Conservation (phyloP, 2,329 filamentous ascomycete species). For the Aphanocladium album region DNA sequence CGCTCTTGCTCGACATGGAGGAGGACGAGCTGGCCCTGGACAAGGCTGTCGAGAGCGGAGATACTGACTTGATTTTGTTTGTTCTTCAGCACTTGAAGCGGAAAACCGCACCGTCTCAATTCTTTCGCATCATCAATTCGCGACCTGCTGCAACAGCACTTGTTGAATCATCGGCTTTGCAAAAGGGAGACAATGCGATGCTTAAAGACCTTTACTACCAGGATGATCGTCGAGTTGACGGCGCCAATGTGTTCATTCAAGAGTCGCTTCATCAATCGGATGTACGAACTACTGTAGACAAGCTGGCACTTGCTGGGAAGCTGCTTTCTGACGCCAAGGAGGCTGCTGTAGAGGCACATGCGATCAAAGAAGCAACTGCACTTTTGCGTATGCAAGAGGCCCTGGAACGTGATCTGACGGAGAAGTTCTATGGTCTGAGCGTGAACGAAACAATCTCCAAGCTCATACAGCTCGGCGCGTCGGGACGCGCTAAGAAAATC, state of each 20-base stretch:
- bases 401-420: constrained; percentile 77
- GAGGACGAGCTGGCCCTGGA: constrained; percentile 92
- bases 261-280: constrained; percentile 75
- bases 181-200: constrained; percentile 67
- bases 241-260: constrained; percentile 78
- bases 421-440: constrained; percentile 73
- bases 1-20: constrained; percentile 87
- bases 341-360: constrained; percentile 64
- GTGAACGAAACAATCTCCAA: constrained; percentile 92
- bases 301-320: constrained; percentile 80
- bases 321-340: constrained; percentile 82
- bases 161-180: constrained; percentile 73
- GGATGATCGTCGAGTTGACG: constrained; percentile 84
- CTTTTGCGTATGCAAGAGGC: constrained; percentile 81
- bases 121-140: constrained; percentile 86
- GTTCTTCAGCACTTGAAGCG: constrained; percentile 85
- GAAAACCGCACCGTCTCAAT: constrained; percentile 82
- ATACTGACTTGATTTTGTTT: constrained; percentile 87
- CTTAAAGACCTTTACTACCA: constrained; percentile 97
- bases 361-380: constrained; percentile 73
- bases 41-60: constrained; percentile 93
- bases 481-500: constrained; percentile 80
- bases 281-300: constrained; percentile 68
- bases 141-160: constrained; percentile 82
- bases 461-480: constrained; percentile 74